Evolutionary conservation across 2,329 filamentous ascomycete genomes (phyloP).

Genomic region (Apiospora arundinis): DNA sequence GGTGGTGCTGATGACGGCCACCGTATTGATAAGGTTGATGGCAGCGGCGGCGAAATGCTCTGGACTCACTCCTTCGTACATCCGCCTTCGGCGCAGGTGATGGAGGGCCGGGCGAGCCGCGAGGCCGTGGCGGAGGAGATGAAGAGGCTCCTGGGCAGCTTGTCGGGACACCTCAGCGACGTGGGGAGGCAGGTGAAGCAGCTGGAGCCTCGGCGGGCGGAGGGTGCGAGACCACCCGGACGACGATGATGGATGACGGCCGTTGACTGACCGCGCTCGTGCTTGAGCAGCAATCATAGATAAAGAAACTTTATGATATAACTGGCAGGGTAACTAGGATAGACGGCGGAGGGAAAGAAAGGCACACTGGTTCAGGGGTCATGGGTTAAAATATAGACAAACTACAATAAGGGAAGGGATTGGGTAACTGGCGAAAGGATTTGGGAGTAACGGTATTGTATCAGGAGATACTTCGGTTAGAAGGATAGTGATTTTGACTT

Average conservation of each 20-base stretch:
- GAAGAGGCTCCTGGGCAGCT: conserved; percentile 54
- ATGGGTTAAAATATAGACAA: too few relatives aligned
- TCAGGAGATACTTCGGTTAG: too few relatives aligned
- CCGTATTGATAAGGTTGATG: too few relatives aligned
- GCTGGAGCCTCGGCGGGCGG: conserved; percentile 40
- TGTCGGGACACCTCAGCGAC: conserved; percentile 53
- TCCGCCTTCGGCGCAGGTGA: conserved; percentile 56
- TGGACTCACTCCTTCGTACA: conserved; percentile 37
- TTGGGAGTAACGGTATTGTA: too few relatives aligned
- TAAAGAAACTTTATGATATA: too few relatives aligned
- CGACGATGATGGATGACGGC: not conserved
- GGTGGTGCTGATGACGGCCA: not conserved
- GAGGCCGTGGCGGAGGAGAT: conserved; percentile 59
- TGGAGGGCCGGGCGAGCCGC: conserved; percentile 59
- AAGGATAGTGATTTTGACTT: too few relatives aligned
- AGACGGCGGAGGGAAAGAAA: too few relatives aligned
- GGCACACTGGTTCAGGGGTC: too few relatives aligned
- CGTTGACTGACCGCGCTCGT: not conserved
- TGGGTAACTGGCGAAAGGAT: too few relatives aligned
- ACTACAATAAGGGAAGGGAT: too few relatives aligned
- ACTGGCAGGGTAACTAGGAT: too few relatives aligned
- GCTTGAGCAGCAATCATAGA: too few relatives aligned
- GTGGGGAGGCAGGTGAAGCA: conserved; percentile 51
- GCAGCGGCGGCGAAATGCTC: not conserved
- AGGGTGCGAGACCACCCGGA: not conserved